Evolutionary conservation across 2,329 filamentous ascomycete species (phyloP).

Genomic region (Verticillium klebahnii): DNA sequence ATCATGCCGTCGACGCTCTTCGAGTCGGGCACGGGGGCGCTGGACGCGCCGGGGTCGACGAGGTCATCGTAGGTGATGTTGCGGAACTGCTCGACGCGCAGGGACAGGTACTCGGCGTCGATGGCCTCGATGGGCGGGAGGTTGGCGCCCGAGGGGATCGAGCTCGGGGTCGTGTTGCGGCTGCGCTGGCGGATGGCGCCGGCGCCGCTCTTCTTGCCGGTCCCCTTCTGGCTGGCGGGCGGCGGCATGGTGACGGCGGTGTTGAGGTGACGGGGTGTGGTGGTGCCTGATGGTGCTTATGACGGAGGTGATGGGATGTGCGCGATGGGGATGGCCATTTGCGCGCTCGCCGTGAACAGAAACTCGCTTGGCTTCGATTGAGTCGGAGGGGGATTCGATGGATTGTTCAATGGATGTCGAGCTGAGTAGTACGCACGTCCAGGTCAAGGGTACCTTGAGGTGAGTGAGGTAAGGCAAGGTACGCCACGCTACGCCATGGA

Average conservation of each 20-base stretch:
- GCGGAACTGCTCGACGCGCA: slow-evolving; percentile 54
- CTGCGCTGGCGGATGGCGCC: slow-evolving; percentile 63
- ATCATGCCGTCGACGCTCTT: slow-evolving; percentile 60
- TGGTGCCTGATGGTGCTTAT: background rate
- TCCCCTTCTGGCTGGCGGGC: slow-evolving; percentile 54
- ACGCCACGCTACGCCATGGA: background rate
- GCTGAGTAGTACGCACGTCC: background rate
- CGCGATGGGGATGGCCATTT: background rate
- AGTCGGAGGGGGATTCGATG: background rate
- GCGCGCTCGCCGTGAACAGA: background rate
- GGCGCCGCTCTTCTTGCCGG: slow-evolving; percentile 59
- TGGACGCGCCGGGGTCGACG: slow-evolving; percentile 56
- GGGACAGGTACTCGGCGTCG: slow-evolving; percentile 63
- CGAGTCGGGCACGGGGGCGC: slow-evolving; percentile 57
- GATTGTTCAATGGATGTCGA: background rate
- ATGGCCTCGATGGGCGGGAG: slow-evolving; percentile 51
- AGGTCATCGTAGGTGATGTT: slow-evolving; percentile 65
- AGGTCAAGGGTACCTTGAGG: too few relatives aligned
- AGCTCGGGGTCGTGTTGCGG: slow-evolving; percentile 72
- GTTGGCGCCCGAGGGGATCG: slow-evolving; percentile 42
- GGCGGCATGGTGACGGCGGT: slow-evolving; percentile 46
- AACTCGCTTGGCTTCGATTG: background rate
- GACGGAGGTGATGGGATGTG: background rate
- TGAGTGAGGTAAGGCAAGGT: too few relatives aligned
- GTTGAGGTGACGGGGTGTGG: background rate